Evolutionary conservation across 257 asterid species (phyloP).

Genomic region (Perilla frutescens): DNA sequence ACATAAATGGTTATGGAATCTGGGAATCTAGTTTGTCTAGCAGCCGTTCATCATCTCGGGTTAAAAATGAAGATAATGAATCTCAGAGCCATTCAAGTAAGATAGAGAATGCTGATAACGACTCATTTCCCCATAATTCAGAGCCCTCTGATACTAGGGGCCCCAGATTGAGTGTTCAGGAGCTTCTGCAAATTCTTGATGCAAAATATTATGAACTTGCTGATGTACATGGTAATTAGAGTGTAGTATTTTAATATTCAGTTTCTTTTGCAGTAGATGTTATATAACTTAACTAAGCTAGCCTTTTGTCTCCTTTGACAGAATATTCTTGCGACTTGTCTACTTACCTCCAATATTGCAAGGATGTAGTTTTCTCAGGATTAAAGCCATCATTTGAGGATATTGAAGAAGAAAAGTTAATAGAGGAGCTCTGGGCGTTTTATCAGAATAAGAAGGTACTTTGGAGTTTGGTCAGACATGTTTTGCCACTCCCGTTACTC

Average conservation of each 20-base stretch:
- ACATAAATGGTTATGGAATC: slow-evolving; percentile 76
- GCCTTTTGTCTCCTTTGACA: slow-evolving; percentile 45
- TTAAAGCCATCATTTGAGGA: slow-evolving; percentile 52
- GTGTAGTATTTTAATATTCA: not conserved
- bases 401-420: slow-evolving; percentile 53
- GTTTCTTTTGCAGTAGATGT: slow-evolving; percentile 11
- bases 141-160: slow-evolving; percentile 28
- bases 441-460: slow-evolving; percentile 64
- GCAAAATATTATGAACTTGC: slow-evolving; percentile 55
- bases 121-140: slow-evolving; percentile 34
- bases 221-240: slow-evolving; percentile 57
- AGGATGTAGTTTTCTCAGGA: slow-evolving; percentile 76
- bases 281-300: slow-evolving; percentile 20
- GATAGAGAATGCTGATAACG: slow-evolving; percentile 33
- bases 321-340: slow-evolving; percentile 57
- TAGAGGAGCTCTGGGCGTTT: slow-evolving; percentile 60
- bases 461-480: not conserved
- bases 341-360: slow-evolving; percentile 69
- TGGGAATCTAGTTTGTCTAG: slow-evolving; percentile 71
- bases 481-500: not conserved
- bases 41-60: slow-evolving; percentile 33
- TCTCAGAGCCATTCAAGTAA: slow-evolving; percentile 17
- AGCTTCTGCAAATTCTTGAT: slow-evolving; percentile 63
- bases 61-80: slow-evolving; percentile 31
- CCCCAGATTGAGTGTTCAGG: slow-evolving; percentile 35